A percentile compares a stretch with the other conserved stretches of the same genome.
Evolutionary conservation across 805 yeast species (phyloP).

Genomic region (baker's yeast (Saccharomyces cerevisiae)): DNA sequence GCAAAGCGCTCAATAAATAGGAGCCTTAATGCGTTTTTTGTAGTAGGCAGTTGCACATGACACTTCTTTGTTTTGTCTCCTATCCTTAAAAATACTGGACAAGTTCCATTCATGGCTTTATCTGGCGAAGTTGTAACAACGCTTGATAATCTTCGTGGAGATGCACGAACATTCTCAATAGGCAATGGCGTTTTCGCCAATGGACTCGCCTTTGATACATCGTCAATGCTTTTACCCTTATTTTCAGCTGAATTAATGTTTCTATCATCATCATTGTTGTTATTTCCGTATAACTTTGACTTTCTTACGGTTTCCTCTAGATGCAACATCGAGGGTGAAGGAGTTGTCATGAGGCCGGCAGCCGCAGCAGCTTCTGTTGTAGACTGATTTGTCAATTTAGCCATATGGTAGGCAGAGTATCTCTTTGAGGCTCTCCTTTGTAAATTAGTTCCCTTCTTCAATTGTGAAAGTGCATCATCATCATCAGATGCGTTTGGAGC

Average conservation of each 20-base stretch:
- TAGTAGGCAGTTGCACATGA: conserved; percentile 22
- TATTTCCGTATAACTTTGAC: neutral
- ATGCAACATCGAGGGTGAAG: neutral
- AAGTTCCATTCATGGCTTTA: neutral
- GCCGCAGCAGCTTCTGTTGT: conserved; percentile 21
- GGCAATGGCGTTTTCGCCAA: neutral
- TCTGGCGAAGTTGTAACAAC: neutral
- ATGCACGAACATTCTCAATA: neutral
- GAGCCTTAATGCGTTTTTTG: conserved; percentile 45
- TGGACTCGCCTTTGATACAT: neutral
- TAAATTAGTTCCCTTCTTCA: conserved; percentile 74
- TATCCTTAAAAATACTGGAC: conserved; percentile 40
- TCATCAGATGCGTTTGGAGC: conserved; percentile 5
- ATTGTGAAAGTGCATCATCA: conserved; percentile 60
- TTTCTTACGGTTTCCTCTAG: neutral
- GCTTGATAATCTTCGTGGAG: neutral
- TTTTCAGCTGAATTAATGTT: neutral
- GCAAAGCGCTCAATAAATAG: conserved; percentile 83
- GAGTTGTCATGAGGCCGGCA: conserved; percentile 13
- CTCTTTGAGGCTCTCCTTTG: conserved; percentile 91
- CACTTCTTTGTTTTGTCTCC: conserved; percentile 51
- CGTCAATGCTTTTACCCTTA: neutral
- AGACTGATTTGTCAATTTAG: conserved; percentile 52
- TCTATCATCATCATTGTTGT: neutral
- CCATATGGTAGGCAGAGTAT: conserved; percentile 87